Evolutionary conservation across 23 red algal species (phyloP), one percentile per base, ranked within the genome.

Genomic region (Chondrus crispus): DNA sequence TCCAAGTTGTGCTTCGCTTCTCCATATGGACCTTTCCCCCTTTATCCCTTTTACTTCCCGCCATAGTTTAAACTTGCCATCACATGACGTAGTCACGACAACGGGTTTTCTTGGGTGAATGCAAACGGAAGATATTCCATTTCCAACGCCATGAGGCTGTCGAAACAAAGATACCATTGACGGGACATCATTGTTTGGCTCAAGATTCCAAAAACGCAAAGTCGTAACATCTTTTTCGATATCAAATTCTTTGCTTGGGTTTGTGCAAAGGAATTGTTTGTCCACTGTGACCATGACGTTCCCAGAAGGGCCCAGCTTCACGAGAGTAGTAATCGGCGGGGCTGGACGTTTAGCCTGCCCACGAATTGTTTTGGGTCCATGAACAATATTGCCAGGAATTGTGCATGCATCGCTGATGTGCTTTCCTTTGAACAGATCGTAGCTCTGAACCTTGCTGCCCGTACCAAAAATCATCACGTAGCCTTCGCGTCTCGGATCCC

Each of bases 1-100:
- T 29, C 28, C 33, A 7, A 68, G 55, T 42, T 79, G 60, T 5
- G 55, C 73, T n/a, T 88, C 92, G 48, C 82, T 79, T 37, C 82
- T 54, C 92, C 92, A 94, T 2, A 30, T 43, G 52, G 18, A 20
- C 18, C 13, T 13, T 22, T 49, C 4, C 9, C 19, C 76, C 8
- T 7, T 36, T 5, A 9, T 5, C n/a, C n/a, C n/a, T 57, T 49
- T 36, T 16, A 81, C 14, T 33, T 30, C 37, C 35, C 71, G 49
- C 92, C 92, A 94, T 55, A 94, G 46, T 35, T 76, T 94, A 22
- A 87, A 37, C 7, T 64, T 87, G 5, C 84, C 84, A 42, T 53
- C 33, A 14, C 68, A 66, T 18, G 83, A 79, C 22, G 84, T 80
- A 44, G 92, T 94, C 48, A 58, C 70, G 3, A 87, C 29, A 12